A percentile compares a stretch with the other conserved stretches of the same genome.
These are phyloP conservation scores for Metarhizium guizhouense DNA, from an alignment of 2,329 filamentous ascomycete genomes.

Conservation along the genomic window DNA sequence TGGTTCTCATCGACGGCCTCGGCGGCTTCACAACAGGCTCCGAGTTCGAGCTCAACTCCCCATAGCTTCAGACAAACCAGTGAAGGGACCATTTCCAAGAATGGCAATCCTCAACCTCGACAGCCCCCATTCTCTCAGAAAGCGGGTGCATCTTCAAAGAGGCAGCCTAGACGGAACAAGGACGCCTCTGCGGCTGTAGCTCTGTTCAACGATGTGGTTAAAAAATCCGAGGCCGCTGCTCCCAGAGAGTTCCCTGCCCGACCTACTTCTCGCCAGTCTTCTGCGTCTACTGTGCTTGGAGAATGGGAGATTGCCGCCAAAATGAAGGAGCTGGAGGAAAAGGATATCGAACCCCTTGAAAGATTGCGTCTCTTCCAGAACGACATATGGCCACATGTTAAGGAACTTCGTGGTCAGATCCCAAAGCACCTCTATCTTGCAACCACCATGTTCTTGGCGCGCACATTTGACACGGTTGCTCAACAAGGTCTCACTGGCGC, in stretches of 20 bases:
- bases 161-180: neutral
- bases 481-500: conserved; percentile 8
- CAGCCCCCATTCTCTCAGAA: neutral
- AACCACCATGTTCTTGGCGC: conserved; percentile 14
- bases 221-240: conserved; percentile 1
- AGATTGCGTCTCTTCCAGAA: conserved; percentile 17
- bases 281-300: conserved; percentile 8
- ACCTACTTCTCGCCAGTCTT: neutral
- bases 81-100: neutral
- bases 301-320: conserved; percentile 22
- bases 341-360: conserved; percentile 5
- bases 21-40: conserved; percentile 2
- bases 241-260: neutral
- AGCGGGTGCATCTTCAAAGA: conserved; percentile 3
- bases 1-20: conserved; percentile 16
- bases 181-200: conserved; percentile 18
- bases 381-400: conserved; percentile 22
- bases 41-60: neutral
- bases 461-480: conserved; percentile 10
- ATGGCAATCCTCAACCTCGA: neutral
- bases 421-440: conserved; percentile 19
- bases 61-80: neutral
- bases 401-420: conserved; percentile 16
- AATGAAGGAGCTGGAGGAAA: conserved; percentile 17
- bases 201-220: conserved; percentile 28